phyloP scores from a whole-genome alignment of 192 early-diverging fungal genomes.

The Backusella luteola region DNA sequence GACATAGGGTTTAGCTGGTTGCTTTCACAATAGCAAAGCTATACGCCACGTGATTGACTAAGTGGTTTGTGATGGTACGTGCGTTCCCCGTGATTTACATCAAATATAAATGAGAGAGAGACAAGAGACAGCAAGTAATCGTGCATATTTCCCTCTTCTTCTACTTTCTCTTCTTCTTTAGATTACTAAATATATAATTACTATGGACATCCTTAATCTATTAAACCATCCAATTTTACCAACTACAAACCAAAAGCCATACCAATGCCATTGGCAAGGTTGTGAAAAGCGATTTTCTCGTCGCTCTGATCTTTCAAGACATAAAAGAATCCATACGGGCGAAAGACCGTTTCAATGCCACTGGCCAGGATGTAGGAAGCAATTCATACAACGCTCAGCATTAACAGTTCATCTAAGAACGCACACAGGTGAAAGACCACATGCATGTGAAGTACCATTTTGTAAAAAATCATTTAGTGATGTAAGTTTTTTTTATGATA shows the following conservation, averaged over 20 bases:
- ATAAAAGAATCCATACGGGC: conserved; percentile 71
- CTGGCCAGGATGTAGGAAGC: conserved; percentile 65
- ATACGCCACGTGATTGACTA: not conserved
- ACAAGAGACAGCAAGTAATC: not conserved
- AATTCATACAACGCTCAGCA: conserved; percentile 70
- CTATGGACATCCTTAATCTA: conserved; percentile 30
- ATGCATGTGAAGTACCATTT: conserved; percentile 58
- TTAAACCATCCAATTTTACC: conserved; percentile 10
- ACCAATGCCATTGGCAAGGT: conserved; percentile 55
- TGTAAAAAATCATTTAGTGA: conserved; percentile 78
- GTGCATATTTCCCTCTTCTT: conserved; percentile 2
- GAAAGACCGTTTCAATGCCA: conserved; percentile 69
- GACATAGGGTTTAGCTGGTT: not conserved
- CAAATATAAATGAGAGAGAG: not conserved
- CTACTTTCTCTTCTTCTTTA: not conserved
- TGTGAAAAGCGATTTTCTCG: conserved; percentile 71
- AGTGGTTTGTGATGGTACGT: not conserved
- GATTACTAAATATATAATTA: not conserved
- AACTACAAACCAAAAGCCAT: conserved; percentile 31
- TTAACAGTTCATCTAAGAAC: conserved; percentile 74
- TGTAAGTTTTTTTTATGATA: conserved; percentile 29
- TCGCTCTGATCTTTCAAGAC: conserved; percentile 69
- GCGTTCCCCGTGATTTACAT: conserved; percentile 4
- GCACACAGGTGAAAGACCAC: conserved; percentile 71
- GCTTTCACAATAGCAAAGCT: not conserved